phyloP scores from a whole-genome alignment of 495 filamentous ascomycete species.

The Penicillium cinerascens region DNA sequence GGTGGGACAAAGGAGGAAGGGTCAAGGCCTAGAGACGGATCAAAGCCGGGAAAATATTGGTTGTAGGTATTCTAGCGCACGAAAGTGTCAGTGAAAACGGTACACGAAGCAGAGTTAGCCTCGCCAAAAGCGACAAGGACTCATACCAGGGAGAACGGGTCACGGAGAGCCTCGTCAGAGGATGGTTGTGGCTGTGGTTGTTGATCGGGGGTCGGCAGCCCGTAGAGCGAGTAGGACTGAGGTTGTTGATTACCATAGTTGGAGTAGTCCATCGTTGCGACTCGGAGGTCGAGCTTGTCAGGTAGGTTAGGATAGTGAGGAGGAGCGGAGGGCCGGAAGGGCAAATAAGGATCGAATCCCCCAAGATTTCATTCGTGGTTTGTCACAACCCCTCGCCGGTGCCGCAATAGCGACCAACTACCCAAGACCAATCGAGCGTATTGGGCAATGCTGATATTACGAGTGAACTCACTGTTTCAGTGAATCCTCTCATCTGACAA shows the following conservation, averaged over 20 bases:
- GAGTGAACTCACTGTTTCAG: too few species aligned
- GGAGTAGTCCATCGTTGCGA: conserved; percentile 38
- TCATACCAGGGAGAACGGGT: conserved; percentile 31
- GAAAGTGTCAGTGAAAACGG: not conserved
- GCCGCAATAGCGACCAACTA: too few species aligned
- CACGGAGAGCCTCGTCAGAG: conserved; percentile 25
- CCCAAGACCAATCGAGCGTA: too few species aligned
- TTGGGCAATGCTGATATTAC: too few species aligned
- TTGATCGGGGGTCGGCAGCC: conserved; percentile 37
- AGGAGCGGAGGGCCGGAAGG: not conserved
- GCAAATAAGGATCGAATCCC: too few species aligned
- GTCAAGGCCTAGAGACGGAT: conserved; percentile 35
- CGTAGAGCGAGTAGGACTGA: conserved; percentile 37
- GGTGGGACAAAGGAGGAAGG: conserved; percentile 29
- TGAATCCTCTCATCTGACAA: too few species aligned
- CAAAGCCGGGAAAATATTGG: conserved; percentile 38
- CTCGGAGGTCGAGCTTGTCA: too few species aligned
- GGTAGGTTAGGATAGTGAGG: not conserved
- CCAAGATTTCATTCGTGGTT: too few species aligned
- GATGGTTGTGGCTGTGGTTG: conserved; percentile 19
- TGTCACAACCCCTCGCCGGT: too few species aligned
- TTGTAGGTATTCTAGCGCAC: conserved; percentile 17
- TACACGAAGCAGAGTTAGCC: too few species aligned
- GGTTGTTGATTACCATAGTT: conserved; percentile 33
- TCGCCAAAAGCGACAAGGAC: too few species aligned